Evolutionary conservation across 2,329 filamentous ascomycete genomes (phyloP), one percentile per base, ranked within the genome.

Genomic region (Colletotrichum gigasporum): DNA sequence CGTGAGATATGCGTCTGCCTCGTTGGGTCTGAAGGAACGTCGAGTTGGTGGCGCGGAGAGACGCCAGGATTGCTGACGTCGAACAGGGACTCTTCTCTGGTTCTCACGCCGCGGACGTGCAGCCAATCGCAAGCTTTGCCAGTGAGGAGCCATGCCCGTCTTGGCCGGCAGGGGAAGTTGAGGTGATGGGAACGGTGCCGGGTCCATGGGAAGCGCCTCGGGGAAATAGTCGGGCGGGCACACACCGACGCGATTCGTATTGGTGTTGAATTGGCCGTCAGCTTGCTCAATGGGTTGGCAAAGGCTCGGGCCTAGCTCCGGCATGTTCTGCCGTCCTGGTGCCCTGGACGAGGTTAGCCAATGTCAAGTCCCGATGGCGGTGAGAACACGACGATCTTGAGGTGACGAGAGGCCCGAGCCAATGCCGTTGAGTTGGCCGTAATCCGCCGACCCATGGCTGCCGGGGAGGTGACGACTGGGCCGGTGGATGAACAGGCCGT

Each of bases 271-370:
- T 14, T 62, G 34, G 20, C 52, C 62, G 14, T 55, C 47, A 18
- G 44, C 42, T 24, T 67, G 50, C 14, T 56, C 41, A 3, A 63
- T 56, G 42, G 48, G 11, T 45, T 20, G 0, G 44, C 55, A 53
- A 87, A 86, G 76, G 3, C 85, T 87, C 71, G n/a, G n/a, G n/a
- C n/a, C n/a, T n/a, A n/a, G n/a, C n/a, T n/a, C n/a, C n/a, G n/a
- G n/a, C 83, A 90, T 86, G 68, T 89, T 89, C 82, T 77, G 4
- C 76, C 74, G 64, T 84, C 79, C 62, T 83, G 47, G 89, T 82
- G 0, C 86, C 86, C 16, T 85, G 83, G 0, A 86, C 82, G 67
- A 90, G 0, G 86, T 89, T 87, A 90, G 58, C 89, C 85, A 12
- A 89, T 75, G 68, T 89, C 83, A 1, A 79, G 64, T 16, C 77